phyloP scores from a whole-genome alignment of 139 green algal species.

The Limnomonas spitsbergensis region DNA sequence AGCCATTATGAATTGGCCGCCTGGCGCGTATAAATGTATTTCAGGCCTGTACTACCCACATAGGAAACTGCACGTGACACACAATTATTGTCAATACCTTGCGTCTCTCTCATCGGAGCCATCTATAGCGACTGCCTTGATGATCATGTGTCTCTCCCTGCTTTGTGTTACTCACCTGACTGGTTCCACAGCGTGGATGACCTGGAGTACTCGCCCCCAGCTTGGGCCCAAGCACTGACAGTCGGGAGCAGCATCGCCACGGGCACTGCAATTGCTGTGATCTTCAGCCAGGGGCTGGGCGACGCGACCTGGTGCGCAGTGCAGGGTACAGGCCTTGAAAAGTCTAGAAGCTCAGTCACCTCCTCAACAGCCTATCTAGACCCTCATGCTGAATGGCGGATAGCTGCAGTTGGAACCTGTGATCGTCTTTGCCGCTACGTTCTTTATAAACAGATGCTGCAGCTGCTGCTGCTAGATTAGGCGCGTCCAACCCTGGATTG shows the following conservation, averaged over 20 bases:
- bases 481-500: too few relatives aligned
- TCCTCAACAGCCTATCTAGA: too few relatives aligned
- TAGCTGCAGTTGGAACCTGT: too few relatives aligned
- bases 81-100: neutral
- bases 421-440: too few relatives aligned
- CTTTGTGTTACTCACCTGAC: neutral
- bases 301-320: constrained; percentile 30
- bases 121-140: neutral
- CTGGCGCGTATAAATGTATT: neutral
- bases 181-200: constrained; percentile 1
- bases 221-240: neutral
- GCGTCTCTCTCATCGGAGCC: constrained; percentile 3
- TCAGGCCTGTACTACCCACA: neutral
- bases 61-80: neutral
- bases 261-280: neutral
- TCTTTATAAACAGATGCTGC: too few relatives aligned
- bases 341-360: too few relatives aligned
- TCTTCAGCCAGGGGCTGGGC: constrained; percentile 9
- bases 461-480: too few relatives aligned
- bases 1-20: too few relatives aligned
- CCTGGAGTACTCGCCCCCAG: constrained; percentile 11
- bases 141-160: neutral
- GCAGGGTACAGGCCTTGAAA: too few relatives aligned
- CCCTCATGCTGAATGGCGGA: too few relatives aligned
- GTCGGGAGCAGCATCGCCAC: neutral